Evolutionary conservation across 768 basidiomycete species (phyloP).

Genomic region (Xerocomus brunneocitrinus): DNA sequence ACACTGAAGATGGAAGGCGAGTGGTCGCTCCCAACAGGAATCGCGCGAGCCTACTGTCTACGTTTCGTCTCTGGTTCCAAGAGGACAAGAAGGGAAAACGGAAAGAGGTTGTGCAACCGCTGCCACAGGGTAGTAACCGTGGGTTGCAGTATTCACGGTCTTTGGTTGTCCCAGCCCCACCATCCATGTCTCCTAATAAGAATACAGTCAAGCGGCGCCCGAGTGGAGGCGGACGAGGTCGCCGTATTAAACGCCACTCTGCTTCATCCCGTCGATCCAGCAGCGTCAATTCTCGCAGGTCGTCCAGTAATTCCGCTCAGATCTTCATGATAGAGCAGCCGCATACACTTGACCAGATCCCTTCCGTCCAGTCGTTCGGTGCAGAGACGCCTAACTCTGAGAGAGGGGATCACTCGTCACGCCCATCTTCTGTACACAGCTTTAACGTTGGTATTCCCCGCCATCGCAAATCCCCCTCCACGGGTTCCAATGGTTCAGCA

Average conservation of each 20-base stretch:
- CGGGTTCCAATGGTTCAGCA: constrained; percentile 69
- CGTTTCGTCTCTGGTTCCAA: constrained; percentile 90
- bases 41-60: constrained; percentile 74
- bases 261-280: constrained; percentile 84
- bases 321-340: constrained; percentile 53
- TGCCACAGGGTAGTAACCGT: constrained; percentile 18
- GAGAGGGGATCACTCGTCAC: constrained; percentile 67
- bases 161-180: constrained; percentile 19
- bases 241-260: constrained; percentile 64
- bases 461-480: constrained; percentile 73
- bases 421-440: constrained; percentile 85
- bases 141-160: constrained; percentile 26
- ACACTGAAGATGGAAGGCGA: constrained; percentile 33
- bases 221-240: constrained; percentile 42
- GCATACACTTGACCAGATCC: constrained; percentile 42
- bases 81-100: constrained; percentile 88
- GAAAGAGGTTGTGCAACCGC: constrained; percentile 40
- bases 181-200: constrained; percentile 28
- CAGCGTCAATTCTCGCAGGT: constrained; percentile 83
- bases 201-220: constrained; percentile 48
- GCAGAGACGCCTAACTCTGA: constrained; percentile 88
- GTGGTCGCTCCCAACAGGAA: constrained; percentile 44
- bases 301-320: constrained; percentile 50
- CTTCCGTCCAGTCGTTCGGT: constrained; percentile 68
- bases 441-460: constrained; percentile 48